A percentile compares a stretch with the other conserved stretches of the same genome.
These are phyloP conservation scores for Aristolochia fimbriata DNA, from an alignment of 164 flowering plant species.

Conservation along the genomic window DNA sequence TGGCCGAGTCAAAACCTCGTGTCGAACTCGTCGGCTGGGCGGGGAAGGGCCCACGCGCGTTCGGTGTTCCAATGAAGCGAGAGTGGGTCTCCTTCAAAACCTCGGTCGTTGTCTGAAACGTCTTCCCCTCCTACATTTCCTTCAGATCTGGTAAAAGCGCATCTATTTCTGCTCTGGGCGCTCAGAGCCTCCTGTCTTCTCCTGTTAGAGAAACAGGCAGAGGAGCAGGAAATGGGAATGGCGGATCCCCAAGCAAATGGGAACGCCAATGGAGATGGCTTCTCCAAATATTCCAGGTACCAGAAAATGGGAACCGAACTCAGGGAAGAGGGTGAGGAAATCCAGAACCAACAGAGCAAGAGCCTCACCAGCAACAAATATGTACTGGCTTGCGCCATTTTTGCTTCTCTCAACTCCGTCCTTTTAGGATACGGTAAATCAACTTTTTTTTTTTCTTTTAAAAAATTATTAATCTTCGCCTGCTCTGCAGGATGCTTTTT, in stretches of 20 bases:
- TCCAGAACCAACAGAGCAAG: not conserved
- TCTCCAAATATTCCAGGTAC: not conserved
- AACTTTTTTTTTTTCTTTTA: too few species aligned
- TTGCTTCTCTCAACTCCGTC: conserved; percentile 7
- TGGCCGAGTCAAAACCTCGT: too few species aligned
- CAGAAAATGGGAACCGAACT: not conserved
- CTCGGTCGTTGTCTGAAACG: not conserved
- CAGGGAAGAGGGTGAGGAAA: not conserved
- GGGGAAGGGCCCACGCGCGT: too few species aligned
- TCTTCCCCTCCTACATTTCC: not conserved
- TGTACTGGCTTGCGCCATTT: conserved; percentile 21
- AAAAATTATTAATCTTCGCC: too few species aligned
- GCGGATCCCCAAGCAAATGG: conserved; percentile 1
- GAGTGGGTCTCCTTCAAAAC: not conserved
- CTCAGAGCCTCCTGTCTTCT: not conserved
- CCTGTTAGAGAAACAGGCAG: not conserved
- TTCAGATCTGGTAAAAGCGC: not conserved
- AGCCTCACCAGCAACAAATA: conserved; percentile 10
- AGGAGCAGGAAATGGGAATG: not conserved
- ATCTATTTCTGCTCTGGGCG: not conserved
- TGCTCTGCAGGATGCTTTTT: too few species aligned
- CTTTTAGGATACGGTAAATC: not conserved
- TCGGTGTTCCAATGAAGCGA: not conserved
- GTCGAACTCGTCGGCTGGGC: too few species aligned
- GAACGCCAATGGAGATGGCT: not conserved